Conservation (phyloP, 306 rosid species). For the Acmispon strigosus region DNA sequence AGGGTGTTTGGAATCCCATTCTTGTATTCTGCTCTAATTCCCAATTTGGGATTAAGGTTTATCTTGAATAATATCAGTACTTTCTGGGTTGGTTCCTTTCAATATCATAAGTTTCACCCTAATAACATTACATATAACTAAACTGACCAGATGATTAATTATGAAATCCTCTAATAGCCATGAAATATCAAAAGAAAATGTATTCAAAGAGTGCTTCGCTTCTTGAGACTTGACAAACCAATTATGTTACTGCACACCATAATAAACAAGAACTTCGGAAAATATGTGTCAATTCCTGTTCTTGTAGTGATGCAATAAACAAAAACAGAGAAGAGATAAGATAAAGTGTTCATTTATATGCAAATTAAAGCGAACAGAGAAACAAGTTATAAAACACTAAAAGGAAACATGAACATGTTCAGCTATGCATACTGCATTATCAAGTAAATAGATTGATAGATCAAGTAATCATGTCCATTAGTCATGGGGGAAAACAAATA, state of each 20-base stretch:
- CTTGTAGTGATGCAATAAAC: neutral
- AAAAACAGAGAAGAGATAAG: neutral
- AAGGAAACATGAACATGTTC: neutral
- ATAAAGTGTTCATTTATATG: neutral
- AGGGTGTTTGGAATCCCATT: no score
- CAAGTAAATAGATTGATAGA: neutral
- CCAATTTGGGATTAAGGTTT: no score
- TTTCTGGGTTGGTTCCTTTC: no score
- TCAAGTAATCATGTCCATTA: conserved; percentile 4
- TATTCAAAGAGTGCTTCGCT: neutral
- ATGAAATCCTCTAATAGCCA: neutral
- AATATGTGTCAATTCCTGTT: neutral
- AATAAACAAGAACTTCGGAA: neutral
- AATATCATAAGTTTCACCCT: neutral
- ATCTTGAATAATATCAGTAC: no score
- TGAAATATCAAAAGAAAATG: neutral
- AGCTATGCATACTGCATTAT: neutral
- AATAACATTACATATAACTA: neutral
- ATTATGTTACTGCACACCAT: neutral
- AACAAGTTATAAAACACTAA: neutral
- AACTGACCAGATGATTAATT: neutral
- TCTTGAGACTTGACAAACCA: neutral
- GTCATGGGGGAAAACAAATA: conserved; percentile 4
- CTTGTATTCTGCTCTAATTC: no score
- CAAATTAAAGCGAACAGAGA: neutral